Evolutionary conservation across 2,329 filamentous ascomycete genomes (phyloP).

Genomic region (Alternaria tenuissima): DNA sequence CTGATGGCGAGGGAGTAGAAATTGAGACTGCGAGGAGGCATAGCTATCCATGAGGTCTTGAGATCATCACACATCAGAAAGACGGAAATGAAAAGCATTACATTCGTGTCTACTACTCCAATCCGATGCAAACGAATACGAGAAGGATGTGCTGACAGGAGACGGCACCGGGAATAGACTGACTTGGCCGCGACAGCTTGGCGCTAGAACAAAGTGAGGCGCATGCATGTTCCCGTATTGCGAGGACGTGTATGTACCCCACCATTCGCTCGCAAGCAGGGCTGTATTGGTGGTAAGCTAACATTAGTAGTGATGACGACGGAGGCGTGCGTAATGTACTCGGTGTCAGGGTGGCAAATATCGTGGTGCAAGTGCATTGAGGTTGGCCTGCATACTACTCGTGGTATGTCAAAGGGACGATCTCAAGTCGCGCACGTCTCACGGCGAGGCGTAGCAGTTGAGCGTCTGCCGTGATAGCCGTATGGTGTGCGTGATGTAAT

Average conservation of each 20-base stretch:
- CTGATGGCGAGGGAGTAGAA: not conserved
- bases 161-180: not conserved
- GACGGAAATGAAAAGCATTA: not conserved
- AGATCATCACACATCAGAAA: not conserved
- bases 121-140: not conserved
- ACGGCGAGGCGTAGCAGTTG: constrained; percentile 4
- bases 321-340: not conserved
- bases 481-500: constrained; percentile 4
- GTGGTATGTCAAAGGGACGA: not conserved
- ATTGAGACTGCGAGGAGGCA: not conserved
- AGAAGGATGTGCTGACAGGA: not conserved
- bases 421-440: constrained; percentile 13
- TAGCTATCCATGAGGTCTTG: not conserved
- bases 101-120: not conserved
- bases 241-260: not conserved
- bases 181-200: not conserved
- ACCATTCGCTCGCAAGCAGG: constrained; percentile 4
- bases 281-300: not conserved
- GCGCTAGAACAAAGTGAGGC: not conserved
- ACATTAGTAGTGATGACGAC: not conserved
- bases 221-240: not conserved
- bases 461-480: constrained; percentile 12
- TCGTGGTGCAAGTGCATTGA: not conserved
- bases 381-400: not conserved
- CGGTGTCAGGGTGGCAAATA: not conserved